phyloP scores from a whole-genome alignment of 2,329 filamentous ascomycete genomes.

The Drechslera avenae region DNA sequence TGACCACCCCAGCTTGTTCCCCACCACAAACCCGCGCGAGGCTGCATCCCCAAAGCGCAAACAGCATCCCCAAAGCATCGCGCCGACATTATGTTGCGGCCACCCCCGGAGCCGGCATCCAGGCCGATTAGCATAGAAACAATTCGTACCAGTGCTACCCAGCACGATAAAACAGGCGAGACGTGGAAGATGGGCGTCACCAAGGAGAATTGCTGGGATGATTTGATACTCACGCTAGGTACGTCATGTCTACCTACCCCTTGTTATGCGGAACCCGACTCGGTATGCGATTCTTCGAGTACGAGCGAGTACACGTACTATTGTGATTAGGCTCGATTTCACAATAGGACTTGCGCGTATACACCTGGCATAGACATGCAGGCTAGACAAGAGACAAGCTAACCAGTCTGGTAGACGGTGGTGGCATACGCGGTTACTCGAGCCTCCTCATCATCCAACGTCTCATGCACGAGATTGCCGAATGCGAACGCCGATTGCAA shows the following conservation, averaged over 20 bases:
- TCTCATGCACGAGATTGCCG: constrained; percentile 56
- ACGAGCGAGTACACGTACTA: too few relatives aligned
- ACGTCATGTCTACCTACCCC: constrained; percentile 16
- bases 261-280: too few relatives aligned
- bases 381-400: constrained; percentile 13
- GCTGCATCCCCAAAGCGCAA: constrained; percentile 10
- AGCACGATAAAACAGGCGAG: constrained; percentile 50
- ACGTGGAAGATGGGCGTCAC: constrained; percentile 51
- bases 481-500: constrained; percentile 52
- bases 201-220: constrained; percentile 54
- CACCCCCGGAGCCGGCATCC: constrained; percentile 33
- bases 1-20: constrained; percentile 12
- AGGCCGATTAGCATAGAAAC: constrained; percentile 44
- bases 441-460: constrained; percentile 56
- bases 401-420: constrained; percentile 49
- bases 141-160: constrained; percentile 41
- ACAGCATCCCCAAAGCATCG: constrained; percentile 21
- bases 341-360: neutral
- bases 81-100: constrained; percentile 34
- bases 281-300: too few relatives aligned
- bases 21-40: constrained; percentile 11
- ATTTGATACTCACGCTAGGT: constrained; percentile 54
- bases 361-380: neutral
- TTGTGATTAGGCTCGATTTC: too few relatives aligned
- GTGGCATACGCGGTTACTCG: constrained; percentile 58